phyloP scores from a whole-genome alignment of 257 asterid genomes.

The Voacanga thouarsii region DNA sequence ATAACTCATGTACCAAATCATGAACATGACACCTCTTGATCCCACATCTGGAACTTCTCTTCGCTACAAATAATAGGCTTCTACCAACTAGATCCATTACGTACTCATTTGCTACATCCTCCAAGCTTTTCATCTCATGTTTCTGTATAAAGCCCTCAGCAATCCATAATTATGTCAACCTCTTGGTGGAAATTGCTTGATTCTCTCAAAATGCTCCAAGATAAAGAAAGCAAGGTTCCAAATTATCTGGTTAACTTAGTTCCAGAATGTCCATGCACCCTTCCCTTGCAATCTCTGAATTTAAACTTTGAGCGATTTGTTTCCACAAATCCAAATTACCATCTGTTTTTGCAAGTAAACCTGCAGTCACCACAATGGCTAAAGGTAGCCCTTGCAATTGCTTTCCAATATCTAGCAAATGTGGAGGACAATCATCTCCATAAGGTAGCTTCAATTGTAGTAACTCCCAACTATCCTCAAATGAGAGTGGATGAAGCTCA shows the following conservation, averaged over 20 bases:
- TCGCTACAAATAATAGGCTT: no score
- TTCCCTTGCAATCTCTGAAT: no score
- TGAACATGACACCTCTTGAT: constrained; percentile 12
- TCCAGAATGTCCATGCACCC: no score
- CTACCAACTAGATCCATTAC: no score
- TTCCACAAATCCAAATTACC: neutral
- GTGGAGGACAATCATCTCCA: no score
- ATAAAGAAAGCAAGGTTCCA: neutral
- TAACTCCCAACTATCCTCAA: constrained; percentile 11
- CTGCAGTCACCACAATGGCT: neutral
- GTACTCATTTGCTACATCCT: no score
- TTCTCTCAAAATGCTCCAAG: neutral
- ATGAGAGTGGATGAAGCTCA: constrained; percentile 3
- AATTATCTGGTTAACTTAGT: neutral
- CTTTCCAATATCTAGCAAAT: no score
- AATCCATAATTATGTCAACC: constrained; percentile 45
- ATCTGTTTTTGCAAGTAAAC: neutral
- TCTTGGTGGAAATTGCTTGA: constrained; percentile 32
- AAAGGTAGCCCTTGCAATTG: neutral
- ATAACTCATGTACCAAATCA: constrained; percentile 8
- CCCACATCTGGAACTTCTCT: no score
- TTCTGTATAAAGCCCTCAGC: constrained; percentile 48
- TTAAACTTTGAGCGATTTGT: neutral
- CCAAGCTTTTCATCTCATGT: no score
- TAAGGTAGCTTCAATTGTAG: neutral